Evolutionary conservation across 2,329 filamentous ascomycete species (phyloP).

Genomic region (Hymenoscyphus repandus): DNA sequence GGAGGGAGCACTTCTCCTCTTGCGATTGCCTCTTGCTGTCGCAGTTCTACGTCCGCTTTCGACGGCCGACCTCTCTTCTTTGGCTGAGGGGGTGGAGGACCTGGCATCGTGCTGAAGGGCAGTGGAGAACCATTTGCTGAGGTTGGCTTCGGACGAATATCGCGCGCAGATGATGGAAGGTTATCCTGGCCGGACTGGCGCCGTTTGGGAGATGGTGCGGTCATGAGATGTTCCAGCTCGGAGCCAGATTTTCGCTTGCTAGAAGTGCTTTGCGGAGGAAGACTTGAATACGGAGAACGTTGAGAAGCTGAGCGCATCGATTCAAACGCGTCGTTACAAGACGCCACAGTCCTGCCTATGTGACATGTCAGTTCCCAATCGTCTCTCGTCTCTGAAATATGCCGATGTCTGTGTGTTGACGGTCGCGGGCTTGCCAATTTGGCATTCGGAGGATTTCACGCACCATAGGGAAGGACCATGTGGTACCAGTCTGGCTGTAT

Average conservation of each 20-base stretch:
- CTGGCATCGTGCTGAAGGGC: constrained; percentile 15
- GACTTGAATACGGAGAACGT: constrained; percentile 4
- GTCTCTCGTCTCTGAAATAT: neutral
- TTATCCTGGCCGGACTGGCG: constrained; percentile 18
- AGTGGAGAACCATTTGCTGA: constrained; percentile 22
- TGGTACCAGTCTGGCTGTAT: constrained; percentile 44
- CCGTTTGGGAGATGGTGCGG: constrained; percentile 19
- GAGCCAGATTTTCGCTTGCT: constrained; percentile 24
- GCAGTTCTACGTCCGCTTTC: constrained; percentile 27
- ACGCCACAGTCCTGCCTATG: constrained; percentile 26
- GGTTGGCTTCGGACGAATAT: constrained; percentile 27
- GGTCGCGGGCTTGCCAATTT: constrained; percentile 10
- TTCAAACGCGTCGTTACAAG: constrained; percentile 27
- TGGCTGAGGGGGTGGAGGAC: constrained; percentile 6
- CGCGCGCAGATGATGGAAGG: constrained; percentile 11
- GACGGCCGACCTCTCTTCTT: constrained; percentile 30
- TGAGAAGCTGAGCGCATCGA: constrained; percentile 10
- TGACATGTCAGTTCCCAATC: constrained; percentile 11
- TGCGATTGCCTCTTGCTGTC: constrained; percentile 23
- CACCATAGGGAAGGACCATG: constrained; percentile 45
- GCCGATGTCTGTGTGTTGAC: constrained; percentile 17
- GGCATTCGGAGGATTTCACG: constrained; percentile 17
- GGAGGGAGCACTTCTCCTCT: constrained; percentile 25
- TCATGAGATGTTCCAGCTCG: constrained; percentile 16
- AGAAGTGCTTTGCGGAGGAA: constrained; percentile 8